These are phyloP conservation scores for Periconia sp. DNA, from an alignment of 2,329 filamentous ascomycete species.

Conservation along the genomic window DNA sequence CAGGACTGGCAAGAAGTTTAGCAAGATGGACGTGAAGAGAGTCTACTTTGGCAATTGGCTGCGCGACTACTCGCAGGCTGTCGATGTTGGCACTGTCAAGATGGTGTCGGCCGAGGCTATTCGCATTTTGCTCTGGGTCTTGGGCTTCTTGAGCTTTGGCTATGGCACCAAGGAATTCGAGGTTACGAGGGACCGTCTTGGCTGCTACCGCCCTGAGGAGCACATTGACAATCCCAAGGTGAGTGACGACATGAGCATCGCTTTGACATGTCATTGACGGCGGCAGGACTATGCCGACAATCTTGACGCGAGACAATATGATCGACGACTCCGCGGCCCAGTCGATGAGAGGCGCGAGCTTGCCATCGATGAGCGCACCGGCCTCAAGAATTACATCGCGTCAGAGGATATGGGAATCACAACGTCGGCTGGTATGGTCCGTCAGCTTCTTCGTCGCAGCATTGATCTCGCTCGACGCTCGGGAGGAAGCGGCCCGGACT, in stretches of 20 bases:
- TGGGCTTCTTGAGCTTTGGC: constrained; percentile 89
- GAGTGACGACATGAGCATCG: too few relatives aligned
- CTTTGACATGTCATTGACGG: too few relatives aligned
- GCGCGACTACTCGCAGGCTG: constrained; percentile 89
- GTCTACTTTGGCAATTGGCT: constrained; percentile 98
- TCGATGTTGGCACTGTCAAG: constrained; percentile 92
- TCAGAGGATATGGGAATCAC: constrained; percentile 80
- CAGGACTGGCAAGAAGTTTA: constrained; percentile 78
- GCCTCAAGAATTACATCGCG: constrained; percentile 92
- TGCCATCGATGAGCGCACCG: constrained; percentile 69
- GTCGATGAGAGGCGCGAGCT: constrained; percentile 81
- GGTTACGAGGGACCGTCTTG: constrained; percentile 78
- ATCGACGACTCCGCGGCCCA: constrained; percentile 79
- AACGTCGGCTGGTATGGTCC: constrained; percentile 79
- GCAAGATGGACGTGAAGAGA: constrained; percentile 83
- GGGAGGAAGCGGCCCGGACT: constrained; percentile 73
- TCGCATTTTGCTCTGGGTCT: constrained; percentile 83
- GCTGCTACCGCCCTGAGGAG: constrained; percentile 74
- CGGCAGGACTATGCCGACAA: constrained; percentile 81
- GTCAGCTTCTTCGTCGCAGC: constrained; percentile 72
- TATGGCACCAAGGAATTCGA: constrained; percentile 86
- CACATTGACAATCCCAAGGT: constrained; percentile 78
- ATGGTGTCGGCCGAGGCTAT: constrained; percentile 90
- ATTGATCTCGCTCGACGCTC: constrained; percentile 84
- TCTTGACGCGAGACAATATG: constrained; percentile 80